phyloP scores from a whole-genome alignment of 208 protist species.

The Perkinsela sp. region DNA sequence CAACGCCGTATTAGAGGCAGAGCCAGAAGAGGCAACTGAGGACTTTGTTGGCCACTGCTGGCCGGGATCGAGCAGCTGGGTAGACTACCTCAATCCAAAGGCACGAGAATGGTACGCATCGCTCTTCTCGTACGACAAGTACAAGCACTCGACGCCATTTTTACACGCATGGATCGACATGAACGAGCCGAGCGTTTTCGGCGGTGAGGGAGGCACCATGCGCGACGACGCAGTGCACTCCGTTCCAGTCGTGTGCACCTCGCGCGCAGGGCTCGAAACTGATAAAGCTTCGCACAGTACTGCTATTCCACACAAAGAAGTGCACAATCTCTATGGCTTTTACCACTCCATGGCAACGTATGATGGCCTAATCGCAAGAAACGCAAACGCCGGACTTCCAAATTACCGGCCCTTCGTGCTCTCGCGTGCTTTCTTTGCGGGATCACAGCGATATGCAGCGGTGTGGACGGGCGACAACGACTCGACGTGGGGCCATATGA shows the following conservation, averaged over 20 bases:
- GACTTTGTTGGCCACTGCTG: slow-evolving; percentile 85
- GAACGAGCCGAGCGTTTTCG: slow-evolving; percentile 94
- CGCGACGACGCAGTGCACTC: slow-evolving; percentile 57
- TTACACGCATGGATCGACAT: slow-evolving; percentile 97
- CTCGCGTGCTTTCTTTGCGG: slow-evolving; percentile 90
- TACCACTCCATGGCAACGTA: slow-evolving; percentile 53
- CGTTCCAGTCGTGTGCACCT: slow-evolving; percentile 15
- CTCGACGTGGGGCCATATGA: slow-evolving; percentile 76
- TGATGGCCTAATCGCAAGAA: slow-evolving; percentile 45
- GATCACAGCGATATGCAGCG: slow-evolving; percentile 80
- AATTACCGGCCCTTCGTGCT: slow-evolving; percentile 83
- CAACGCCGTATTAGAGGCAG: too few species aligned
- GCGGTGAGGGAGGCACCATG: slow-evolving; percentile 76
- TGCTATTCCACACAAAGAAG: slow-evolving; percentile 62
- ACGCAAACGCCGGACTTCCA: slow-evolving; percentile 4
- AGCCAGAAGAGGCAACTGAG: slow-evolving; percentile 8
- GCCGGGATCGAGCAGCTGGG: slow-evolving; percentile 71
- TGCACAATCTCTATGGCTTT: slow-evolving; percentile 92
- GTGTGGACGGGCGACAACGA: slow-evolving; percentile 94
- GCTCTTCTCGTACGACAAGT: slow-evolving; percentile 57
- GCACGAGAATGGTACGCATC: slow-evolving; percentile 72
- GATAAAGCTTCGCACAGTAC: neutral
- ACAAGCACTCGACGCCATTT: slow-evolving; percentile 41
- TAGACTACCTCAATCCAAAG: slow-evolving; percentile 69
- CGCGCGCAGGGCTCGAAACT: neutral